Percentiles rank a stretch among this genome's conserved stretches.
These are phyloP conservation scores for Alternaria sp. DNA, from an alignment of 2,329 filamentous ascomycete species.

Conservation along the genomic window DNA sequence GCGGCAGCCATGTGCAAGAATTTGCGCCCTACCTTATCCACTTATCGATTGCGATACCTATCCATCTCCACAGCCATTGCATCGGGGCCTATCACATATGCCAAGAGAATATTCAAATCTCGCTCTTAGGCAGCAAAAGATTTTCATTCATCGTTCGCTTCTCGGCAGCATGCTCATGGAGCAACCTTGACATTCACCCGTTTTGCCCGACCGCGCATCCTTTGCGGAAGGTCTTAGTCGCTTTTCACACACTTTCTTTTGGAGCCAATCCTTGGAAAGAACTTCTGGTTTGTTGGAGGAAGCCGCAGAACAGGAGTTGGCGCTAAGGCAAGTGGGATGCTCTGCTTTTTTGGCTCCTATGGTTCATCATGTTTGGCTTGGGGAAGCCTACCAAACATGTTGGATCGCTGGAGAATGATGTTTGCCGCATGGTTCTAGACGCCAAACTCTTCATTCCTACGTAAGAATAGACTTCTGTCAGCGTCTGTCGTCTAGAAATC, in stretches of 20 bases:
- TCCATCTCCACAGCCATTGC: constrained; percentile 36
- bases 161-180: constrained; percentile 21
- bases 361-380: constrained; percentile 5
- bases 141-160: constrained; percentile 33
- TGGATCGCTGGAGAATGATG: neutral
- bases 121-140: constrained; percentile 28
- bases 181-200: constrained; percentile 11
- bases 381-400: constrained; percentile 7
- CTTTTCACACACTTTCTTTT: constrained; percentile 12
- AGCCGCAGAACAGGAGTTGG: constrained; percentile 21
- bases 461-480: neutral
- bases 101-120: constrained; percentile 14
- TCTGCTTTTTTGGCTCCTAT: neutral
- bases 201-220: constrained; percentile 26
- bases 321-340: constrained; percentile 3
- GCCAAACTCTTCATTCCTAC: neutral
- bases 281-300: constrained; percentile 14
- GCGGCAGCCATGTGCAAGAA: constrained; percentile 34
- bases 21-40: constrained; percentile 44
- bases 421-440: constrained; percentile 4
- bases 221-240: constrained; percentile 17
- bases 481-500: neutral
- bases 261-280: constrained; percentile 4
- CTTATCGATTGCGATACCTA: constrained; percentile 49
- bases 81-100: constrained; percentile 28